Conservation (phyloP, 176 grass and related monocot genomes). For the maize (Zea mays) region Zm-B73-REFERENCE-NAM-5.0 NC_050100.1:185247001-185247500, state of each 20-base stretch:
- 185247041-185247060: too few species aligned
- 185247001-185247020: too few species aligned
- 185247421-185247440: slow-evolving; percentile 37
- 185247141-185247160: too few species aligned
- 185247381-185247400: slow-evolving; percentile 29
- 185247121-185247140: too few species aligned
- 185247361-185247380: slow-evolving; percentile 19
- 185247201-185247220: too few species aligned
- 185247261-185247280: slow-evolving; percentile 1
- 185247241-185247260: slow-evolving; percentile 6
- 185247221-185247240: not conserved
- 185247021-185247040: too few species aligned
- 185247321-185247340: slow-evolving; percentile 11
- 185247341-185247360: not conserved
- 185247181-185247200: too few species aligned
- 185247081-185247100: too few species aligned
- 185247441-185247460: slow-evolving; percentile 7
- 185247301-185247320: slow-evolving; percentile 35
- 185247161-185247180: too few species aligned
- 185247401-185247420: slow-evolving; percentile 9
- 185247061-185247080: too few species aligned
- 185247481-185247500: not conserved
- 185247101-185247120: too few species aligned
- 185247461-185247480: not conserved
- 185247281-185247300: not conserved